A percentile compares a stretch with the other conserved stretches of the same genome.
Conservation (phyloP, 306 rosid genomes). For the Vicia villosa region DNA sequence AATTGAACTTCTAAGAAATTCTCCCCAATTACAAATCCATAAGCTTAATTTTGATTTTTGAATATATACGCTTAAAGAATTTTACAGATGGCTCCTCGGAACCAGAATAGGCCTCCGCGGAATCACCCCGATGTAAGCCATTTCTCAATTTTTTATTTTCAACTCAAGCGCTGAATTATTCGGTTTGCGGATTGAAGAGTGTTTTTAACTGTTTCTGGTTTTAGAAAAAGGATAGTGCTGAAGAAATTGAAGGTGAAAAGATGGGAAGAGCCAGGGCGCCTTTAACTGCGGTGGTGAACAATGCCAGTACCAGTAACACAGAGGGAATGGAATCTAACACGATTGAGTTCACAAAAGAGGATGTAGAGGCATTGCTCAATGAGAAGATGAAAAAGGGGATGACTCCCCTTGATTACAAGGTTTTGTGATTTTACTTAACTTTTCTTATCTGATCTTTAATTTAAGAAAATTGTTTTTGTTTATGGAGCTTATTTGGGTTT, state of each 20-base stretch:
- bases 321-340: constrained; percentile 48
- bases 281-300: constrained; percentile 44
- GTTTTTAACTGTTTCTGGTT: constrained; percentile 12
- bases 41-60: not conserved
- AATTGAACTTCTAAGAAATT: not conserved
- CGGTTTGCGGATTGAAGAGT: not conserved
- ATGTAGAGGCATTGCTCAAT: constrained; percentile 57
- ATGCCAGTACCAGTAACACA: constrained; percentile 26
- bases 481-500: constrained; percentile 12
- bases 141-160: not conserved
- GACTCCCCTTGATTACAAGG: not conserved
- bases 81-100: constrained; percentile 67
- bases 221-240: constrained; percentile 63
- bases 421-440: not conserved
- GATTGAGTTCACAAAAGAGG: constrained; percentile 70
- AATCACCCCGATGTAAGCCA: constrained; percentile 61
- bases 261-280: constrained; percentile 56
- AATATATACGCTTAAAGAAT: not conserved
- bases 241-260: constrained; percentile 62
- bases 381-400: constrained; percentile 15
- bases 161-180: not conserved
- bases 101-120: constrained; percentile 82
- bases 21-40: not conserved
- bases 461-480: not conserved
- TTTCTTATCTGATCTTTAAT: not conserved